Evolutionary conservation across 1,284 basidiomycete genomes (phyloP), one percentile per base, ranked within the genome.

Genomic region (Cryptococcus sp.): DNA sequence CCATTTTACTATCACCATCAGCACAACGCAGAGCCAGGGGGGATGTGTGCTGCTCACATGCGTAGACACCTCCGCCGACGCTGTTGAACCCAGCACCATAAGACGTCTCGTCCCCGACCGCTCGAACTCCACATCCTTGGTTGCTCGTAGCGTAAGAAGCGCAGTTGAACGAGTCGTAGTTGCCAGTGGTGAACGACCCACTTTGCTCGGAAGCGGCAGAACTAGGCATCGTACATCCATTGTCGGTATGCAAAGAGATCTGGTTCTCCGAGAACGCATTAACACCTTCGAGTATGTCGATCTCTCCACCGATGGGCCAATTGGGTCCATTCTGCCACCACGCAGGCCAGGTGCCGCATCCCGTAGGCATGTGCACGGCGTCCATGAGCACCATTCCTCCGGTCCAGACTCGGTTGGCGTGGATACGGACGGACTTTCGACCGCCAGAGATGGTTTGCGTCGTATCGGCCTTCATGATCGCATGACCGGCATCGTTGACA

Each of bases 281-380:
- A 56, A 74, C 70, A 53, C 74, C 72, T 61, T 79, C 78, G 33
- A 79, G 68, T 49, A 80, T 78, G 61, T 80, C 78, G 42, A 80
- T 79, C 59, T 80, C 78, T 21, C 78, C 78, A 12, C 75, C 75
- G 24, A 66, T 53, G 5, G 78, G 78, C 77, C 78, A 80, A 63
- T 77, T 73, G 50, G 66, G 73, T 24, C 68, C 74, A 62, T 71
- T 73, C 49, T 59, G 63, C 74, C 74, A 74, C 65, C 68, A 75
- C 3, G 72, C 72, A 14, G 71, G 70, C 69, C 89, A 92, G 9
- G 83, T 84, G 34, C 84, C 89, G 69, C 89, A 93, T 6, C 90
- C 90, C 2, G 83, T 84, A 2, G 89, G 89, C 84, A 92, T 90
- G 71, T 93, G 89, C n/a, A 82, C 77, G 14, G 87, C 79, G 68